Percentiles rank a stretch among this genome's conserved stretches.
phyloP scores from a whole-genome alignment of 805 yeast species.

The Monosporozyma aquatica region DNA sequence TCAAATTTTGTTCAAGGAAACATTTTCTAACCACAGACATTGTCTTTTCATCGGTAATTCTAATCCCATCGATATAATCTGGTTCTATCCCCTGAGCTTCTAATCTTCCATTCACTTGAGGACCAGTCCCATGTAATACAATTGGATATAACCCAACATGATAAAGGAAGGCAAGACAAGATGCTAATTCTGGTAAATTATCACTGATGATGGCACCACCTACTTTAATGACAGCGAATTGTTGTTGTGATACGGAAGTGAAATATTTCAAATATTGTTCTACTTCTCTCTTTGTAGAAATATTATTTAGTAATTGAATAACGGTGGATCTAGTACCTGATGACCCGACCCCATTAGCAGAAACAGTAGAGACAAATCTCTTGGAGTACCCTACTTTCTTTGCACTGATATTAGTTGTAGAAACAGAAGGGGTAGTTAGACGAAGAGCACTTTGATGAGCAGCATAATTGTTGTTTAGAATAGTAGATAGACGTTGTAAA shows the following conservation, averaged over 20 bases:
- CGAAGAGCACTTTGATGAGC: slow-evolving; percentile 4
- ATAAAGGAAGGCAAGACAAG: slow-evolving; percentile 89
- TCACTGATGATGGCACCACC: slow-evolving; percentile 99
- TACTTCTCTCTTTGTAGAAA: slow-evolving; percentile 95
- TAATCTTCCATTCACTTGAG: slow-evolving; percentile 89
- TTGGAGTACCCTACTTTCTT: slow-evolving; percentile 25
- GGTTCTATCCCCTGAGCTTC: slow-evolving; percentile 95
- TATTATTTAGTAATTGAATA: slow-evolving; percentile 86
- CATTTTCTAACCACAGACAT: slow-evolving; percentile 95
- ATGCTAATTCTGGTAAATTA: slow-evolving; percentile 84
- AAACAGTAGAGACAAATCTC: slow-evolving; percentile 1
- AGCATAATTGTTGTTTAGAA: slow-evolving; percentile 11
- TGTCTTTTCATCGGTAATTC: slow-evolving; percentile 89
- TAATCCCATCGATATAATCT: slow-evolving; percentile 88
- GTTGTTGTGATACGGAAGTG: slow-evolving; percentile 92
- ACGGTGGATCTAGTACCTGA: slow-evolving; percentile 80
- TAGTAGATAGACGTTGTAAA: slow-evolving; percentile 13
- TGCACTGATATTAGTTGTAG: slow-evolving; percentile 8
- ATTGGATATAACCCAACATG: slow-evolving; percentile 97
- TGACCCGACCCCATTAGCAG: slow-evolving; percentile 21
- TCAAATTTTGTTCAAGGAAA: slow-evolving; percentile 89
- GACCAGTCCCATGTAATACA: slow-evolving; percentile 97
- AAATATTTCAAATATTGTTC: slow-evolving; percentile 95
- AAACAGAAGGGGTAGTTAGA: slow-evolving; percentile 5
- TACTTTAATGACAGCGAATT: slow-evolving; percentile 95